Base-by-base conservation (phyloP, 768 basidiomycete genomes). In the Clitopilus passeckerianus region DNA sequence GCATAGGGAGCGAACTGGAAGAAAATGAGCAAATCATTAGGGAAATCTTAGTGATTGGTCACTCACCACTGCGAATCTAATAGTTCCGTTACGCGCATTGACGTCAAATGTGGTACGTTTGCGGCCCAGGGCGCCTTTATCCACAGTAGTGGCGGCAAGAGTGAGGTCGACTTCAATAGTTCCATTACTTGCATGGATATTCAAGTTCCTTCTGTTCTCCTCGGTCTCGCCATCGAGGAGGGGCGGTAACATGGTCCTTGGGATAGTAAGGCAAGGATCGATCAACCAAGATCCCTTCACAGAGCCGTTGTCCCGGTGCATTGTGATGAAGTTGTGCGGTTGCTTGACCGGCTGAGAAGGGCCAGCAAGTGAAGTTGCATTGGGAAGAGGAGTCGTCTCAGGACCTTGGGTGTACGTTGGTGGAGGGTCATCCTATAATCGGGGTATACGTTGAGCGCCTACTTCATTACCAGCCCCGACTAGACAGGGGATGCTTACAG, bases 211-310 rank as follows among this genome's bases (percentile, higher is more conserved):
- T 35, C 82, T 69, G 1, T 72, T 70, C 1, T 61, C 67, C 57
- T 78, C 78, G 0, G 74, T 71, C 61, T 79, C 73, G 20, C 66
- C 71, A 0, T 57, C 56, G 5, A 55, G 43, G 0, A 83, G 63
- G 22, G 80, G 75, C 2, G 78, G 74, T 6, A 83, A 67, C 35
- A 79, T 56, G 16, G 71, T 58, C 0, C 64, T 4, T 0, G 82
- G 81, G 50, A 83, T 72, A 10, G 55, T 30, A 20, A 82, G 66
- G 18, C 67, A 60, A 1, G 82, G 76, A 59, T 83, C 77, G 41
- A 83, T 67, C 34, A 77, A 65, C 69, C 80, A 83, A 1, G 62
- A 60, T 9, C 73, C 77, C 60, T 69, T 72, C 30, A 79, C 65
- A 1, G 67, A 61, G 0, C 60, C 59, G 60, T 76, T 71, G 5